phyloP scores from a whole-genome alignment of 495 filamentous ascomycete genomes.

The Apodospora peruviana region DNA sequence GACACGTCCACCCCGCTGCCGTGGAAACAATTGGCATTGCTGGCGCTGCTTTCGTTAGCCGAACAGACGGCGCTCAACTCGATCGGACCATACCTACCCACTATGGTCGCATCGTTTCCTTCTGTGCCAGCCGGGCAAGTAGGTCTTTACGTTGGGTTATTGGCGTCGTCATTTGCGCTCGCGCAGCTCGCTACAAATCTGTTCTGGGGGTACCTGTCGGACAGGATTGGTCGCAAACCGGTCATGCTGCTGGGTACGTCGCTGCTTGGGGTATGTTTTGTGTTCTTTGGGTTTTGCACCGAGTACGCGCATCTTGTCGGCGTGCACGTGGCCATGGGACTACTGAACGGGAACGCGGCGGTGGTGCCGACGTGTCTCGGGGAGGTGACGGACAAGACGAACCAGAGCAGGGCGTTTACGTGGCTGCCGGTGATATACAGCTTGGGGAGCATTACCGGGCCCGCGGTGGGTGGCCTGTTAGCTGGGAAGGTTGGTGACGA shows the following conservation, averaged over 20 bases:
- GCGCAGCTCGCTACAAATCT: conserved; percentile 91
- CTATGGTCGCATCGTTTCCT: conserved; percentile 83
- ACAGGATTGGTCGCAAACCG: conserved; percentile 87
- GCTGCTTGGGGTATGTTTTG: conserved; percentile 72
- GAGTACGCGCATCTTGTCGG: conserved; percentile 75
- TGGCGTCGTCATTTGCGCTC: conserved; percentile 85
- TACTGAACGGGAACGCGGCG: conserved; percentile 83
- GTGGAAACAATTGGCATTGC: conserved; percentile 70
- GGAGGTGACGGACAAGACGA: conserved; percentile 90
- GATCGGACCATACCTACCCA: conserved; percentile 90
- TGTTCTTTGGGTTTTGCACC: conserved; percentile 81
- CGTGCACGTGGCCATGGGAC: conserved; percentile 84
- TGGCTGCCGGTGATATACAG: conserved; percentile 93
- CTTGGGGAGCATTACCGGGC: conserved; percentile 86
- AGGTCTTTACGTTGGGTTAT: conserved; percentile 82
- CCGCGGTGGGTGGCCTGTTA: conserved; percentile 79
- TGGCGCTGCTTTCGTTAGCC: conserved; percentile 82
- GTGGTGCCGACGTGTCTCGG: conserved; percentile 90
- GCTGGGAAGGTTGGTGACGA: conserved; percentile 46
- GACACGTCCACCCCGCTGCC: conserved; percentile 66
- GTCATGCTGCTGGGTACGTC: conserved; percentile 84
- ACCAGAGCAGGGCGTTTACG: conserved; percentile 85
- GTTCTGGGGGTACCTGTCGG: conserved; percentile 88
- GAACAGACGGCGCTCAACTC: conserved; percentile 97
- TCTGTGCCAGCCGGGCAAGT: conserved; percentile 65